Conservation (phyloP, 2,329 filamentous ascomycete genomes). For the Eutypella sp. region DNA sequence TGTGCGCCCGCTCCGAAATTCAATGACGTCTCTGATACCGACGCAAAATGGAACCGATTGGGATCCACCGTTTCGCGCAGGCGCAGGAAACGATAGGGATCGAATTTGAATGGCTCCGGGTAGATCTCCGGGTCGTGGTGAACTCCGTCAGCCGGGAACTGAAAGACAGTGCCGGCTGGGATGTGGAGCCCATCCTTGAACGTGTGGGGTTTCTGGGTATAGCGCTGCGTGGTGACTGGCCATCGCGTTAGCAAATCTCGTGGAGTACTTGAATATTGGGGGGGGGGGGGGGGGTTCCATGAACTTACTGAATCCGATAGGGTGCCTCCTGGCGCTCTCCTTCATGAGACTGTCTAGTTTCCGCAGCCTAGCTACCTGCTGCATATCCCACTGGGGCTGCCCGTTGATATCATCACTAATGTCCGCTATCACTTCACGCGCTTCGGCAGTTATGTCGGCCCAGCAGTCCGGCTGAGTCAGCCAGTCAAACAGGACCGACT, state of each 20-base stretch:
- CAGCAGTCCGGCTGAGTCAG: background rate
- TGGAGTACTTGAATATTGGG: too few species aligned
- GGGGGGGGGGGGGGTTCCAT: too few species aligned
- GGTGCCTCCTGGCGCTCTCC: background rate
- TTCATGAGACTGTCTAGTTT: background rate
- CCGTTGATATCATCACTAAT: too few species aligned
- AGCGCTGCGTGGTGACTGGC: background rate
- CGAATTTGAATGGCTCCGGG: background rate
- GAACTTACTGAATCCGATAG: background rate
- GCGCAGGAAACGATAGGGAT: background rate
- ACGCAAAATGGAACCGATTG: background rate
- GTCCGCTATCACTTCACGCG: background rate
- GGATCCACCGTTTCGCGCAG: background rate
- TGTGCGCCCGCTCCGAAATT: background rate
- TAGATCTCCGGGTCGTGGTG: background rate
- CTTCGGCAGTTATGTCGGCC: background rate
- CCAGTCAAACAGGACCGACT: background rate
- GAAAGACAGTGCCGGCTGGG: background rate
- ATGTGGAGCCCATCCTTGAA: slow-evolving; percentile 1
- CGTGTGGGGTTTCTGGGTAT: background rate
- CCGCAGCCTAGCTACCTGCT: background rate
- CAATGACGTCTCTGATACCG: background rate
- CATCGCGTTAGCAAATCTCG: background rate
- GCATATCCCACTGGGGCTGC: background rate
- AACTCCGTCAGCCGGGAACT: background rate